Base-by-base conservation (phyloP, 2,329 filamentous ascomycete species). In the Colletotrichum phormii region DNA sequence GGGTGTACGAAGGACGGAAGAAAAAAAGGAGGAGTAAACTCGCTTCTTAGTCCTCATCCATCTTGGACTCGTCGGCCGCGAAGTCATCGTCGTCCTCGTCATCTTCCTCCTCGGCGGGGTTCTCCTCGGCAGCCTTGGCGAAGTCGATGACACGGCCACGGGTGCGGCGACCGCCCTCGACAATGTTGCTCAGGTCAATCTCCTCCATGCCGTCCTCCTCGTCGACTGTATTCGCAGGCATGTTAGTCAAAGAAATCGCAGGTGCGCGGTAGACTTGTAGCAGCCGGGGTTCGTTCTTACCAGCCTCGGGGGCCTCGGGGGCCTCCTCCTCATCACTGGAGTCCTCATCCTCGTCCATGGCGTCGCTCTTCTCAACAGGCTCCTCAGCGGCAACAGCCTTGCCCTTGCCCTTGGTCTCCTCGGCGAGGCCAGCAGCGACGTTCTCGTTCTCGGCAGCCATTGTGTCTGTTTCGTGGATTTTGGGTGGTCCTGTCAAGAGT, bases 81-180 rank as follows among this genome's bases (percentile, higher is more conserved):
- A 92, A 92, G 78, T 88, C 90, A 58, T 91, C 93, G 72, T 94
- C 92, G 58, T 93, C 93, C 0, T 97, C 93, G 57, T 95, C 94
- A 35, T 96, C 92, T 15, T 94, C 93, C 5, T 95, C 93, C n/a
- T 91, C 90, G 75, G 88, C 90, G 59, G 90, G 91, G 78, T 93
- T 89, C 83, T 97, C 91, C 84, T 93, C 89, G 31, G 94, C 95
- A 24, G 95, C 95, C 87, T 97, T 95, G 79, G 93, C 93, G 85
- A 94, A 98, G 88, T 98, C 94, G 82, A 98, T 98, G 80, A 92
- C 89, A 84, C 94, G 94, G 81, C 95, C 95, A 80, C 96, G 96
- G 75, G 96, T 98, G 83, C 97, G 96, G 78, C 92, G 90, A 75
- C 92, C 92, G 76, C 88, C 89, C 72, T 86, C 82, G 80, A 98